These are phyloP conservation scores for Colletotrichum salicis DNA, from an alignment of 2,329 filamentous ascomycete species.

Conservation along the genomic window DNA sequence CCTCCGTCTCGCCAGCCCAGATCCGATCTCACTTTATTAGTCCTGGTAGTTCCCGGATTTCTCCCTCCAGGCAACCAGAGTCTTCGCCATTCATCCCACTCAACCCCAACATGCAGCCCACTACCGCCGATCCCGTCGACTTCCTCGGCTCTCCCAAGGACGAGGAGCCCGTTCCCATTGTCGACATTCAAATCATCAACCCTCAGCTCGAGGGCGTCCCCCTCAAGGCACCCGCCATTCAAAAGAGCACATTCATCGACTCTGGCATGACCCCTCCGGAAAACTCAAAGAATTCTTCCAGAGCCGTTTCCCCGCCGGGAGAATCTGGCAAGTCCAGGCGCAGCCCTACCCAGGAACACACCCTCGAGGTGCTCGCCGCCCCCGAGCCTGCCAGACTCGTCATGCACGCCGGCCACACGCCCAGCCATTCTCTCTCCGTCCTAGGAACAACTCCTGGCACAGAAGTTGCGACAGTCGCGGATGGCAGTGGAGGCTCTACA, in stretches of 20 bases:
- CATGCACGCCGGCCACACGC: constrained; percentile 73
- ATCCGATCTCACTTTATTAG: constrained; percentile 35
- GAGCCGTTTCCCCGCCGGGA: constrained; percentile 43
- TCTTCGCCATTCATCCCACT: constrained; percentile 52
- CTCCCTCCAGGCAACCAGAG: constrained; percentile 48
- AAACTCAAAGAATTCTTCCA: constrained; percentile 42
- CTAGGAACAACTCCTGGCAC: constrained; percentile 58
- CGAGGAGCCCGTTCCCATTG: constrained; percentile 54
- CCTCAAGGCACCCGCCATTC: constrained; percentile 64
- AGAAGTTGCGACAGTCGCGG: constrained; percentile 50
- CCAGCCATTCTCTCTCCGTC: constrained; percentile 67
- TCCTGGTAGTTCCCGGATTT: constrained; percentile 46
- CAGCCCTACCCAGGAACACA: constrained; percentile 52
- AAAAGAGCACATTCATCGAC: constrained; percentile 62
- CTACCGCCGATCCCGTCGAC: constrained; percentile 47
- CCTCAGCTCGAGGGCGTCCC: constrained; percentile 70
- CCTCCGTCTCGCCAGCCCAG: constrained; percentile 36
- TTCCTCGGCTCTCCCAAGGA: constrained; percentile 49
- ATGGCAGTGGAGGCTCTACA: constrained; percentile 53
- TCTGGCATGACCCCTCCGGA: constrained; percentile 40
- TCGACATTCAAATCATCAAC: constrained; percentile 68
- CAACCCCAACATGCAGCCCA: constrained; percentile 55
- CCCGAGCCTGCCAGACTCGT: constrained; percentile 63
- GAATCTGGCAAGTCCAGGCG: constrained; percentile 39
- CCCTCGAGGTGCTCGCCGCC: constrained; percentile 58